Percentiles rank a stretch among this genome's conserved stretches.
Evolutionary conservation across 257 asterid genomes (phyloP).

Genomic region (Buddleja alternifolia): DNA sequence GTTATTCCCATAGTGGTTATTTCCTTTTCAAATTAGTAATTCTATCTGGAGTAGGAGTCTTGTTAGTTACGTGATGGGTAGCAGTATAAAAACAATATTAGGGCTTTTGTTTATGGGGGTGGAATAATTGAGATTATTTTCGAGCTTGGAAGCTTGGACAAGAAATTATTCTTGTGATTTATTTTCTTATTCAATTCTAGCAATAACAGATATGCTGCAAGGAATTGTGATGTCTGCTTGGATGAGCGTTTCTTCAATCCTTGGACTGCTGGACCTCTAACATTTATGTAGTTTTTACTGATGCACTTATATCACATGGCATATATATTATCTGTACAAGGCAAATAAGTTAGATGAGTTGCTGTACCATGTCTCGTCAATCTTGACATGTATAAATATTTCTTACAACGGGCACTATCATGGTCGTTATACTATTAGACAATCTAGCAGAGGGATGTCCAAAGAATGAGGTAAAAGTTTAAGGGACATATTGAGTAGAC

Average conservation of each 20-base stretch:
- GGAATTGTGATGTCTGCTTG: neutral
- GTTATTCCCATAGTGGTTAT: too few relatives aligned
- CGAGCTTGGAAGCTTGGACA: too few relatives aligned
- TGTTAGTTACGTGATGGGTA: too few relatives aligned
- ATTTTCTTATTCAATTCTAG: too few relatives aligned
- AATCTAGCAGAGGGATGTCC: neutral
- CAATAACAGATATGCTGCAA: too few relatives aligned
- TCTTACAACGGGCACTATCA: neutral
- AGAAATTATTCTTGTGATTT: too few relatives aligned
- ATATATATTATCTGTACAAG: neutral
- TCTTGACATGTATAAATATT: slow-evolving; percentile 14
- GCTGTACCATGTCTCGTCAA: neutral
- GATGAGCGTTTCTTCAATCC: neutral
- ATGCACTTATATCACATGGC: slow-evolving; percentile 10
- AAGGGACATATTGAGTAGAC: slow-evolving; percentile 1
- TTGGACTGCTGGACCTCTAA: neutral
- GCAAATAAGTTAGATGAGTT: neutral
- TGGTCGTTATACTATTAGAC: neutral
- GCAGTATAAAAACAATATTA: too few relatives aligned
- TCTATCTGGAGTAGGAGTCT: too few relatives aligned
- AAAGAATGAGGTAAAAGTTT: neutral
- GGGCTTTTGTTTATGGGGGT: too few relatives aligned
- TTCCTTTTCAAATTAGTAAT: too few relatives aligned
- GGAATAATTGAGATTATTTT: too few relatives aligned
- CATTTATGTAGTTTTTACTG: neutral